These are phyloP conservation scores for Chlamydomonas applanata DNA, from an alignment of 139 green algal genomes.

Conservation along the genomic window DNA sequence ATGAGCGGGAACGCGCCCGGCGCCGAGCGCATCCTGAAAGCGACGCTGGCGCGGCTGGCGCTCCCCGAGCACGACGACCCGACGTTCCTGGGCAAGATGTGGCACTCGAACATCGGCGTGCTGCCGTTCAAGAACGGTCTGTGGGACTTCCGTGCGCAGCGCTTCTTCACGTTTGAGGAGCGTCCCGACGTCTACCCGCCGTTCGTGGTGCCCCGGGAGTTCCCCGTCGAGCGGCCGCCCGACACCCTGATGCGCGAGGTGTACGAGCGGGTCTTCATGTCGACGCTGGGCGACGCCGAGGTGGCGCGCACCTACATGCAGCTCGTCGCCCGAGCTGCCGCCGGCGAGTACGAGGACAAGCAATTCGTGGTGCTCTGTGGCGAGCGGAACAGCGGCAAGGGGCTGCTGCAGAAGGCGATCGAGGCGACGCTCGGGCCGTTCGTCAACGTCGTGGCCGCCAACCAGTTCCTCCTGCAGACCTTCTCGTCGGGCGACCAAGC, in stretches of 20 bases:
- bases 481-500: background rate
- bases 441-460: background rate
- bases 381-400: conserved; percentile 9
- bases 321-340: background rate
- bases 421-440: background rate
- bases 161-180: background rate
- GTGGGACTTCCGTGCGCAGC: background rate
- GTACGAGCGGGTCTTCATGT: background rate
- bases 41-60: too few species aligned
- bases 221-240: background rate
- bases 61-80: background rate
- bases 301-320: background rate
- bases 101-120: background rate
- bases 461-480: background rate
- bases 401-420: background rate
- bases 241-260: background rate
- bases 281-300: background rate
- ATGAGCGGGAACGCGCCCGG: background rate
- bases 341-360: conserved; percentile 5
- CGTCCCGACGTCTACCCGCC: background rate
- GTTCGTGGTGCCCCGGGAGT: background rate
- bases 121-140: background rate
- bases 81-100: background rate
- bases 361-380: background rate
- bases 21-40: background rate